phyloP scores from a whole-genome alignment of 768 basidiomycete genomes.

The Mycena vulgaris region DNA sequence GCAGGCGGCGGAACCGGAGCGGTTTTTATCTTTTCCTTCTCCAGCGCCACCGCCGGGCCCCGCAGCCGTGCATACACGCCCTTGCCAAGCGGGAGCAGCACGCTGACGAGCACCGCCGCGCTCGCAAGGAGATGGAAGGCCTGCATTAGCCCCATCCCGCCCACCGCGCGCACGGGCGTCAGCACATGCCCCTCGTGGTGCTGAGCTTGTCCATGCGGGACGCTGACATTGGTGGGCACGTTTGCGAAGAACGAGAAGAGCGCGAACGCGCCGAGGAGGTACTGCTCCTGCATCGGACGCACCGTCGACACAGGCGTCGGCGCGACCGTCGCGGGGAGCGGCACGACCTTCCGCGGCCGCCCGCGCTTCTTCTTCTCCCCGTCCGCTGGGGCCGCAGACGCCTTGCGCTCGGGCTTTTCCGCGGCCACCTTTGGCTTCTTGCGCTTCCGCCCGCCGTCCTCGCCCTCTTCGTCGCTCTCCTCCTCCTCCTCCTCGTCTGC shows the following conservation, averaged over 20 bases:
- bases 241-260: constrained; percentile 91
- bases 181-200: constrained; percentile 77
- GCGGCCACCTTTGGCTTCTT: constrained; percentile 74
- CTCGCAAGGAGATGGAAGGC: constrained; percentile 78
- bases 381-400: constrained; percentile 43
- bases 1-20: background rate
- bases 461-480: constrained; percentile 63
- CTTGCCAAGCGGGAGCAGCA: constrained; percentile 49
- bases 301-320: constrained; percentile 39
- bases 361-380: constrained; percentile 89
- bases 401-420: constrained; percentile 62
- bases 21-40: too few relatives aligned
- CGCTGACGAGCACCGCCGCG: constrained; percentile 71
- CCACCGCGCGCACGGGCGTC: constrained; percentile 45
- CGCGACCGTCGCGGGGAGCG: constrained; percentile 56
- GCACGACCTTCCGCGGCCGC: constrained; percentile 80
- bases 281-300: constrained; percentile 62
- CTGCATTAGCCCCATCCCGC: constrained; percentile 71
- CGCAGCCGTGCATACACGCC: constrained; percentile 50
- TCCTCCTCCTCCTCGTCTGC: constrained; percentile 72
- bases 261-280: constrained; percentile 86
- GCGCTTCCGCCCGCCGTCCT: constrained; percentile 66
- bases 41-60: too few relatives aligned
- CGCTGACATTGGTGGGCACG: constrained; percentile 70
- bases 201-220: constrained; percentile 48